Evolutionary conservation across 768 basidiomycete genomes (phyloP).

Genomic region (Amanita brunnescens): DNA sequence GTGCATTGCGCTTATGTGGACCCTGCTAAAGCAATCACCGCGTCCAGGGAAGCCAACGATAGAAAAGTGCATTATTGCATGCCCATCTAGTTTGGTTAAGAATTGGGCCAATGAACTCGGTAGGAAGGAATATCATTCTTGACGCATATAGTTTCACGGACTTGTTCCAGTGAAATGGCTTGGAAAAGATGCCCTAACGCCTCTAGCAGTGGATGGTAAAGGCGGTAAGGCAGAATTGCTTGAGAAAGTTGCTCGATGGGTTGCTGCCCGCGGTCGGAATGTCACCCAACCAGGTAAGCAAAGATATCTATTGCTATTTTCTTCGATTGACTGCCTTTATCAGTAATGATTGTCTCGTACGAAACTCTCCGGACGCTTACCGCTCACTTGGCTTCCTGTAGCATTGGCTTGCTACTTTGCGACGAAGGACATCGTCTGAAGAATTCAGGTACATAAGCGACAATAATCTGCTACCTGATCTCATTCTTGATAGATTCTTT

Average conservation of each 20-base stretch:
- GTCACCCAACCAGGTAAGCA: slow-evolving; percentile 81
- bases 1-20: slow-evolving; percentile 94
- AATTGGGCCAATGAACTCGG: slow-evolving; percentile 99
- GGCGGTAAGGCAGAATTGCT: slow-evolving; percentile 77
- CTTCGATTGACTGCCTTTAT: background rate
- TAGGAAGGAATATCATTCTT: slow-evolving; percentile 20
- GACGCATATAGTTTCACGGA: background rate
- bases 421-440: slow-evolving; percentile 97
- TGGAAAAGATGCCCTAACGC: slow-evolving; percentile 73
- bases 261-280: slow-evolving; percentile 78
- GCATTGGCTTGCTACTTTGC: slow-evolving; percentile 86
- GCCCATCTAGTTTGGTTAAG: slow-evolving; percentile 92
- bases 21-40: slow-evolving; percentile 90
- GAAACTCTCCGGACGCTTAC: slow-evolving; percentile 85
- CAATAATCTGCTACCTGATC: background rate
- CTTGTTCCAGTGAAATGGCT: slow-evolving; percentile 83
- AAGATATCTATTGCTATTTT: background rate
- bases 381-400: slow-evolving; percentile 66
- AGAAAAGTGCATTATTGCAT: slow-evolving; percentile 96
- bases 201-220: slow-evolving; percentile 88
- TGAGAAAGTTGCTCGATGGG: slow-evolving; percentile 81
- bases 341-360: slow-evolving; percentile 98
- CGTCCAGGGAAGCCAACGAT: slow-evolving; percentile 78
- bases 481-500: slow-evolving; percentile 52
- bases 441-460: slow-evolving; percentile 63